A percentile compares a stretch with the other conserved stretches of the same genome.
phyloP scores from a whole-genome alignment of 2,329 filamentous ascomycete species.

The Ophiostoma australiae region DNA sequence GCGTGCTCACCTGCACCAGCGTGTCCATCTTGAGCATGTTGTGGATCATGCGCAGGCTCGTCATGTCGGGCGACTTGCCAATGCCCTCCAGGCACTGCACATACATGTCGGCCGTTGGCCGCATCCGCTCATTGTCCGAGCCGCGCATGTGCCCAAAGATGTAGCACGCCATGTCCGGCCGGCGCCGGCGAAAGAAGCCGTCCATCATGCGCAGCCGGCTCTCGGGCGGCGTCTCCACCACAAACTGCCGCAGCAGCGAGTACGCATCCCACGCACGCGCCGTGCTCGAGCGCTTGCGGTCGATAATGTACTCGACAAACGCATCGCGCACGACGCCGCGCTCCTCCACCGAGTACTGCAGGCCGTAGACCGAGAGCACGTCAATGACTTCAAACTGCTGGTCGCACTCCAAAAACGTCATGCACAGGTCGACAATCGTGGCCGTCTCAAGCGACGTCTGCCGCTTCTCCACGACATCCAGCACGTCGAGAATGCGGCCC shows the following conservation, averaged over 20 bases:
- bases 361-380: slow-evolving; percentile 69
- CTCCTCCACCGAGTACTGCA: slow-evolving; percentile 65
- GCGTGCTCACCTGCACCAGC: slow-evolving; percentile 70
- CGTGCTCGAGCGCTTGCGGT: slow-evolving; percentile 53
- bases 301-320: slow-evolving; percentile 63
- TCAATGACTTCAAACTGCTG: slow-evolving; percentile 77
- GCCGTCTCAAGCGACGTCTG: slow-evolving; percentile 64
- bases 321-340: slow-evolving; percentile 61
- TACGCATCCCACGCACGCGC: slow-evolving; percentile 61
- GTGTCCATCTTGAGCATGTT: slow-evolving; percentile 94
- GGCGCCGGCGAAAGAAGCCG: slow-evolving; percentile 67
- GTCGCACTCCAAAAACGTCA: slow-evolving; percentile 68
- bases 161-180: slow-evolving; percentile 77
- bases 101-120: slow-evolving; percentile 71
- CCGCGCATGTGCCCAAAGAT: slow-evolving; percentile 94
- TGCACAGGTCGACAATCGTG: slow-evolving; percentile 68
- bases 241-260: slow-evolving; percentile 60
- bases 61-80: slow-evolving; percentile 41
- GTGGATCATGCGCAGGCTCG: slow-evolving; percentile 70
- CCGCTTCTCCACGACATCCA: slow-evolving; percentile 67
- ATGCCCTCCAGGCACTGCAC: slow-evolving; percentile 72
- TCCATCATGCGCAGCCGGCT: slow-evolving; percentile 71
- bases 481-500: slow-evolving; percentile 65
- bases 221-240: slow-evolving; percentile 59
- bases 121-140: slow-evolving; percentile 56